phyloP scores from a whole-genome alignment of 176 grass and related monocot species.

The Echinochloa phyllopogon region DNA sequence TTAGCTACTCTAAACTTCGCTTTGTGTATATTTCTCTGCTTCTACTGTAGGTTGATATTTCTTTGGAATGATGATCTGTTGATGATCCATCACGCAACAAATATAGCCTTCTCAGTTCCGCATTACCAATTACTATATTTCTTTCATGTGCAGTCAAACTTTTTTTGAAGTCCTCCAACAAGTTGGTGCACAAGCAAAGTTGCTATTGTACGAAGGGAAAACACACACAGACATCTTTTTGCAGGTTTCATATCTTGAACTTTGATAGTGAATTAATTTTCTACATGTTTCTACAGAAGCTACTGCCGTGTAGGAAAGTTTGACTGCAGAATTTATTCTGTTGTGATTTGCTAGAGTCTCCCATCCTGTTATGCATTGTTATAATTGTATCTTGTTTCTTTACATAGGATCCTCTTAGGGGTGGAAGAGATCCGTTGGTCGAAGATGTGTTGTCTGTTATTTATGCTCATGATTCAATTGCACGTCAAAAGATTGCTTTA shows the following conservation, averaged over 20 bases:
- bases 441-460: conserved; percentile 84
- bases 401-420: conserved; percentile 88
- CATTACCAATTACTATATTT: conserved; percentile 29
- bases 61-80: conserved; percentile 7
- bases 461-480: conserved; percentile 54
- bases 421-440: conserved; percentile 90
- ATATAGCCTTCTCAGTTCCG: conserved; percentile 34
- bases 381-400: conserved; percentile 35
- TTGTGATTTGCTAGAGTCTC: conserved; percentile 3
- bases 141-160: conserved; percentile 64
- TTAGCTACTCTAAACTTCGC: background rate
- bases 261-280: conserved; percentile 20
- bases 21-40: conserved; percentile 35
- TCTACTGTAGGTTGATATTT: conserved; percentile 37
- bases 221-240: conserved; percentile 97
- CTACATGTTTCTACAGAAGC: conserved; percentile 2
- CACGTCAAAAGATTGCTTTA: conserved; percentile 47
- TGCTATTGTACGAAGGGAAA: conserved; percentile 90
- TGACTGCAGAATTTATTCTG: conserved; percentile 17
- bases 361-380: conserved; percentile 21
- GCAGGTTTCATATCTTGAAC: conserved; percentile 57
- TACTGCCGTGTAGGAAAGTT: too few species aligned
- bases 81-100: conserved; percentile 28
- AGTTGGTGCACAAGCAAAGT: conserved; percentile 70
- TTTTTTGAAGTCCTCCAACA: conserved; percentile 65